Percentiles rank a stretch among this genome's conserved stretches.
Evolutionary conservation across 106 monocot genomes (phyloP).

Genomic region (Cymbidium sinense): DNA sequence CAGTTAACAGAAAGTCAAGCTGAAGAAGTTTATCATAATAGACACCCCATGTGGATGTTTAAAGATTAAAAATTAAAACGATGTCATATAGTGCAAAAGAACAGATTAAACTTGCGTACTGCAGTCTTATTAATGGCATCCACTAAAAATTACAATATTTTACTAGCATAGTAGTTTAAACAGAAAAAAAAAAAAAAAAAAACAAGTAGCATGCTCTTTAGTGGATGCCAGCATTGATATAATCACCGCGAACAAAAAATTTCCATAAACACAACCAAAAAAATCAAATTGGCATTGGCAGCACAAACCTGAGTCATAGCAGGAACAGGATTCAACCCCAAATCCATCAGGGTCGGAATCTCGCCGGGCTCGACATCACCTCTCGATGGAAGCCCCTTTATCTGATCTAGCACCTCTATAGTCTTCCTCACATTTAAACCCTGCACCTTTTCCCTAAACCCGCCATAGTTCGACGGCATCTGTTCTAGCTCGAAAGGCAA

Average conservation of each 20-base stretch:
- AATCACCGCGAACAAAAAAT: not conserved
- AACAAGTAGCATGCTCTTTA: not conserved
- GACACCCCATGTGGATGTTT: too few species aligned
- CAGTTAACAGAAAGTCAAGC: too few species aligned
- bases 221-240: not conserved
- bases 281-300: not conserved
- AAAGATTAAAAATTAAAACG: too few species aligned
- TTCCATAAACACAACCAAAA: not conserved
- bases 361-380: constrained; percentile 88
- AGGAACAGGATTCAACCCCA: constrained; percentile 59
- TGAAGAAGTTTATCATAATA: too few species aligned
- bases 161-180: not conserved
- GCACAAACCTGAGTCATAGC: constrained; percentile 32
- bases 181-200: not conserved
- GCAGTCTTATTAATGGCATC: not conserved
- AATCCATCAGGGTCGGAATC: constrained; percentile 74
- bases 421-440: constrained; percentile 59
- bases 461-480: constrained; percentile 91
- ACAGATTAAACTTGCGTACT: too few species aligned
- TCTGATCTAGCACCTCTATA: constrained; percentile 60
- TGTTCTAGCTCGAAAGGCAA: constrained; percentile 72
- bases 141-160: not conserved
- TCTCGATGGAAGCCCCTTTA: constrained; percentile 73
- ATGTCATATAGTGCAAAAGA: too few species aligned
- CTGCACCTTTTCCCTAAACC: constrained; percentile 76